Evolutionary conservation across 768 basidiomycete genomes (phyloP).

Genomic region (Tricholoma matsutake): DNA sequence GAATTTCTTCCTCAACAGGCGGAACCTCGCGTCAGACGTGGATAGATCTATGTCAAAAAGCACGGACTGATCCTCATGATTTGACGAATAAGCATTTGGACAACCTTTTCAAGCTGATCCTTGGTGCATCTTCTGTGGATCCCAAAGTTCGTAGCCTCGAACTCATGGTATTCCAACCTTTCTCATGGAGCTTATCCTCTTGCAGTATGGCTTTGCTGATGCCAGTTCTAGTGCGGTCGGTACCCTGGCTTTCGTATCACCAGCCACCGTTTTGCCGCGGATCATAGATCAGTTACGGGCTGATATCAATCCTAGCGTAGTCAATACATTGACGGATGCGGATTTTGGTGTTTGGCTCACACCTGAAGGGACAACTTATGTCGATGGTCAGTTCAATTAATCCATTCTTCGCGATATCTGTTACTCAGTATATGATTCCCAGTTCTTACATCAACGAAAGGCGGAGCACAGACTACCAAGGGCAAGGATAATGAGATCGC

Average conservation of each 20-base stretch:
- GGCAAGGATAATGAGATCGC: constrained; percentile 88
- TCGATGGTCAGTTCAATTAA: constrained; percentile 58
- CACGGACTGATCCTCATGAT: constrained; percentile 61
- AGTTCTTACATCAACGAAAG: constrained; percentile 68
- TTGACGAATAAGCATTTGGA: constrained; percentile 51
- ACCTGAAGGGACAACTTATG: constrained; percentile 73
- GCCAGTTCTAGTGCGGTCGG: constrained; percentile 75
- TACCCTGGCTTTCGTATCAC: constrained; percentile 79
- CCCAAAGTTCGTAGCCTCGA: constrained; percentile 39
- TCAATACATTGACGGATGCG: constrained; percentile 62
- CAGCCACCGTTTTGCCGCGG: constrained; percentile 61
- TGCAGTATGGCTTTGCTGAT: constrained; percentile 48
- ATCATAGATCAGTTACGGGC: constrained; percentile 62
- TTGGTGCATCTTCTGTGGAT: constrained; percentile 44
- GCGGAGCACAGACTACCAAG: constrained; percentile 51
- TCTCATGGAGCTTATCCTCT: neutral
- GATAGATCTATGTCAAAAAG: constrained; percentile 80
- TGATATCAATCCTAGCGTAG: constrained; percentile 59
- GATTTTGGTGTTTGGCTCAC: constrained; percentile 87
- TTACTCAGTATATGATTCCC: neutral
- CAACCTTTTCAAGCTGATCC: constrained; percentile 44
- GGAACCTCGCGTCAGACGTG: constrained; percentile 60
- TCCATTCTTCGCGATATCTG: neutral
- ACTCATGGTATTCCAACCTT: neutral
- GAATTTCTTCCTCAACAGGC: constrained; percentile 26